Evolutionary conservation across 2,329 filamentous ascomycete genomes (phyloP).

Genomic region (Colletotrichum tabaci): DNA sequence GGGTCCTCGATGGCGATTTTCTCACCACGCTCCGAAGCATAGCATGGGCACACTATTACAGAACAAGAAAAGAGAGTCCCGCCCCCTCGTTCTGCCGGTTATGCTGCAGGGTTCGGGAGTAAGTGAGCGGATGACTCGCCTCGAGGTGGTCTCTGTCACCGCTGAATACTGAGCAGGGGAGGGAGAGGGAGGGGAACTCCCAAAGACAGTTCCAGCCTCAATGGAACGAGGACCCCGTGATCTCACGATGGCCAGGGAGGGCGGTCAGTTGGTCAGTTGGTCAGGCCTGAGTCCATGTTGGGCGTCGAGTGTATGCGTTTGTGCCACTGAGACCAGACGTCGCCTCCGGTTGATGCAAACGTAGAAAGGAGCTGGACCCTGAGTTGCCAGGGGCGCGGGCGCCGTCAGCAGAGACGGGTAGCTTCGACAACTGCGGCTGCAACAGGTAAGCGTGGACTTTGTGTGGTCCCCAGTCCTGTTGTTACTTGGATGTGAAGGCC

Average conservation of each 20-base stretch:
- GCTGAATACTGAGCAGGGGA: conserved; percentile 30
- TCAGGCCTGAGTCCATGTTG: background rate
- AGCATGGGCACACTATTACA: conserved; percentile 8
- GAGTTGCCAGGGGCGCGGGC: conserved; percentile 11
- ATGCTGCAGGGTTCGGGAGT: conserved; percentile 21
- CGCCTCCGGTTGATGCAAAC: conserved; percentile 26
- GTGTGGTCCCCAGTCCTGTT: background rate
- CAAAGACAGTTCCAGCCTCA: conserved; percentile 10
- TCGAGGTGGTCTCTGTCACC: conserved; percentile 21
- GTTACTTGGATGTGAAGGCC: background rate
- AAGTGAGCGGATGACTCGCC: background rate
- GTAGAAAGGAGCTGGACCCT: conserved; percentile 28
- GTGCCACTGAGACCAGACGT: background rate
- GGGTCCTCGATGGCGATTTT: conserved; percentile 17
- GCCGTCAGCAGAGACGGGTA: background rate
- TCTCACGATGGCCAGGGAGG: conserved; percentile 18
- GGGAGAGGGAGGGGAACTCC: background rate
- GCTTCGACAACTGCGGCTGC: conserved; percentile 6
- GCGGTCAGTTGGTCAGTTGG: conserved; percentile 17
- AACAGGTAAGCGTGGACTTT: conserved; percentile 24
- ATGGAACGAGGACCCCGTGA: conserved; percentile 21
- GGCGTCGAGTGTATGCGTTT: background rate
- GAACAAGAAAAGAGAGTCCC: conserved; percentile 17
- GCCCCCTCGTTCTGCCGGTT: conserved; percentile 1
- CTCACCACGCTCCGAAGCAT: conserved; percentile 21